Base-by-base conservation (phyloP, 176 grass and related monocot genomes). In the Lolium perenne region DNA sequence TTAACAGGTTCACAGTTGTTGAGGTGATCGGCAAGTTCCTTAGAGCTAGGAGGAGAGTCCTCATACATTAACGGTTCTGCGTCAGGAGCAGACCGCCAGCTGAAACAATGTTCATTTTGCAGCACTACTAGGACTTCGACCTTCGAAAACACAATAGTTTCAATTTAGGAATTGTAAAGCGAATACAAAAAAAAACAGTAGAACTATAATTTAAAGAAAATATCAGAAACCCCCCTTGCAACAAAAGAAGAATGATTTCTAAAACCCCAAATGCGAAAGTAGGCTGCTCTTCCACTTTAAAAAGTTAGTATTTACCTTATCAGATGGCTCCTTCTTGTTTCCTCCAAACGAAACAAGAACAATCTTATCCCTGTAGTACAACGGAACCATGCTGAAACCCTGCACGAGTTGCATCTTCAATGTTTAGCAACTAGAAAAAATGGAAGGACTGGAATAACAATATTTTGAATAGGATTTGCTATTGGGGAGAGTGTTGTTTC, bases 281-380 rank as follows among this genome's bases (percentile, higher is more conserved):
- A 26, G 16, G 74, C 10, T 46, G 15, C 60, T 68, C 4, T 18
- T 38, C 70, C 56, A 60, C 21, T 43, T 74, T 74, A 61, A 38
- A 46, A 90, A 69, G 38, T 74, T 86, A 43, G 22, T 84, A 61
- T 83, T 83, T 82, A 96, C 97, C 93, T 96, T 95, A 73, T 94
- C 90, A 80, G 97, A 99, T 87, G 97, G 86, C n/a, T 99, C 97
- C 86, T 98, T 98, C 77, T 87, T 95, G 65, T 95, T 88, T 83
- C 97, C 97, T 80, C 97, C 97, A 90, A 99, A 99, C 84, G 97
- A 90, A 77, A 99, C 84, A 81, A 99, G 97, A 81, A 95, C 90
- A 84, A 88, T 77, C 89, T 90, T 95, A 69, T 96, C 94, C 82
- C 86, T 92, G 82, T 99, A 91, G 79, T 90, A 88, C 80, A 99